Evolutionary conservation across 2,329 filamentous ascomycete species (phyloP).

Genomic region (Phyllosticta citrichinensis): DNA sequence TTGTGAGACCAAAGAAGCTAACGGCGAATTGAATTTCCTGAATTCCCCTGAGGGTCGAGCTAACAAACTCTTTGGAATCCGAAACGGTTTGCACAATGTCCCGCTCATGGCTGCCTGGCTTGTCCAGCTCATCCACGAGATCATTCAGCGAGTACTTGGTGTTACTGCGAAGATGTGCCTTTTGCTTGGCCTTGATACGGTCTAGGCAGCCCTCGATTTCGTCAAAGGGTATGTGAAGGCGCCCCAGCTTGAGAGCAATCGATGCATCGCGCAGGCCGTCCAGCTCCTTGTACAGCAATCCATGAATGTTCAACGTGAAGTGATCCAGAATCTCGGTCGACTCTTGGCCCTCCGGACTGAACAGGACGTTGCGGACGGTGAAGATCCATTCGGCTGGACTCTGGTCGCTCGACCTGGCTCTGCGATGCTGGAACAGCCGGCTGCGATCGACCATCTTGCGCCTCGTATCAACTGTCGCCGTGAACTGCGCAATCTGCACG

Average conservation of each 20-base stretch:
- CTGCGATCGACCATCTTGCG: conserved; percentile 85
- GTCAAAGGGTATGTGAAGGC: conserved; percentile 83
- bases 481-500: conserved; percentile 74
- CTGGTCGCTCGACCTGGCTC: conserved; percentile 45
- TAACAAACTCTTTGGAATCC: conserved; percentile 85
- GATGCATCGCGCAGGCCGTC: conserved; percentile 86
- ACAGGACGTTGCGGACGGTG: conserved; percentile 73
- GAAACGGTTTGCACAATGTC: conserved; percentile 73
- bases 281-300: conserved; percentile 72
- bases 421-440: conserved; percentile 68
- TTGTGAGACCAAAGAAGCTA: conserved; percentile 80
- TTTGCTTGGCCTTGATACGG: conserved; percentile 41
- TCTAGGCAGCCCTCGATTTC: conserved; percentile 59
- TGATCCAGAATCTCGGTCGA: conserved; percentile 83
- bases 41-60: conserved; percentile 81
- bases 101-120: conserved; percentile 56
- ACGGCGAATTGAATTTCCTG: conserved; percentile 95
- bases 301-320: conserved; percentile 80
- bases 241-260: conserved; percentile 80
- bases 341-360: conserved; percentile 75
- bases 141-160: conserved; percentile 57
- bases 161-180: conserved; percentile 13
- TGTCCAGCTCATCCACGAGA: conserved; percentile 64
- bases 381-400: conserved; percentile 90
- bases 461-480: conserved; percentile 80